These are phyloP conservation scores for Hypoxylon sp. DNA, from an alignment of 2,329 filamentous ascomycete genomes.

Conservation along the genomic window DNA sequence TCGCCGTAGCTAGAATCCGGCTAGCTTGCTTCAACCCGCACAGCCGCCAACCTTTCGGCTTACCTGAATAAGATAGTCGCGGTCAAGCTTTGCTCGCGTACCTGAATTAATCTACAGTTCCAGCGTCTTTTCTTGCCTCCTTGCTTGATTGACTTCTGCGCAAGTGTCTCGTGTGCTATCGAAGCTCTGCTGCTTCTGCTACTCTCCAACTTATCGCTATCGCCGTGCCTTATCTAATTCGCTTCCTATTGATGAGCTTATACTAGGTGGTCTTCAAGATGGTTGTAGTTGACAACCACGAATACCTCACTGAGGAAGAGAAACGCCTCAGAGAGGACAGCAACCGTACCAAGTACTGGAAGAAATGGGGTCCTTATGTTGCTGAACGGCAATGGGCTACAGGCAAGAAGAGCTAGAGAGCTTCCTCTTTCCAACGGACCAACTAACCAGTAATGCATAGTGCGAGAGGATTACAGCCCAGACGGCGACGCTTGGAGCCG, in stretches of 20 bases:
- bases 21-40: conserved; percentile 32
- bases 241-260: conserved; percentile 6
- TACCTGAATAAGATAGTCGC: conserved; percentile 49
- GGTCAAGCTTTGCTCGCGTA: conserved; percentile 43
- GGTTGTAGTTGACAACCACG: conserved; percentile 91
- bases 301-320: conserved; percentile 92
- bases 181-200: not conserved
- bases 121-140: conserved; percentile 14
- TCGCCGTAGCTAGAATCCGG: conserved; percentile 28
- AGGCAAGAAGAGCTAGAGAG: conserved; percentile 66
- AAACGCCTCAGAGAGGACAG: conserved; percentile 89
- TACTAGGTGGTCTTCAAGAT: conserved; percentile 64
- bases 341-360: conserved; percentile 92
- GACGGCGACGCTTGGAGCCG: conserved; percentile 97
- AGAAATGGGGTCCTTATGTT: conserved; percentile 96
- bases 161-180: conserved; percentile 18
- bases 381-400: conserved; percentile 97
- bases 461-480: conserved; percentile 90
- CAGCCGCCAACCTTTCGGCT: conserved; percentile 37
- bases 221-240: conserved; percentile 4
- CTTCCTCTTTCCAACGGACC: conserved; percentile 14
- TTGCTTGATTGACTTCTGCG: conserved; percentile 5
- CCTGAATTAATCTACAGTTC: conserved; percentile 48
- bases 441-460: conserved; percentile 59
- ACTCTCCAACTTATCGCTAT: not conserved